Evolutionary conservation across 129 eudicot species (phyloP).

Genomic region (Flaveria sonorensis): DNA sequence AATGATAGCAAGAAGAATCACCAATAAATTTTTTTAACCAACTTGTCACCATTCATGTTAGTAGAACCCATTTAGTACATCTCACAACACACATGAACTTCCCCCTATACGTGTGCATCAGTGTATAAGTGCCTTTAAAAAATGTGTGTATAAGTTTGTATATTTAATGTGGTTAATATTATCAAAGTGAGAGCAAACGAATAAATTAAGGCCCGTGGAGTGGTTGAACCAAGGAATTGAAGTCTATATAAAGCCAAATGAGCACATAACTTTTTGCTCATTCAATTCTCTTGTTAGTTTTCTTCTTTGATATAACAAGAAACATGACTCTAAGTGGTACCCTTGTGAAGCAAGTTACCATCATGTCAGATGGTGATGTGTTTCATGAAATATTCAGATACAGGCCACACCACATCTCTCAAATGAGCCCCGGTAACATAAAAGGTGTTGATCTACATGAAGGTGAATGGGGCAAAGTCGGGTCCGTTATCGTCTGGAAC

Average conservation of each 20-base stretch:
- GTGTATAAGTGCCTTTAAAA: too few species aligned
- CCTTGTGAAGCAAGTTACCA: conserved; percentile 34
- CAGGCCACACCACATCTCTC: conserved; percentile 43
- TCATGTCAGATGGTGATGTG: conserved; percentile 42
- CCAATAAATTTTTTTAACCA: too few species aligned
- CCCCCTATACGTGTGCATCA: too few species aligned
- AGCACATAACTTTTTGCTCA: not conserved
- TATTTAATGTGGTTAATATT: not conserved
- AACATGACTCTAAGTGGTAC: conserved; percentile 12
- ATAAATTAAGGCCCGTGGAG: not conserved
- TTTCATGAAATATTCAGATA: conserved; percentile 42
- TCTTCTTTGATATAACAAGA: not conserved
- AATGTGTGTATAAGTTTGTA: too few species aligned
- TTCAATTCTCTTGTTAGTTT: not conserved
- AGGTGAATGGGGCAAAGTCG: conserved; percentile 51
- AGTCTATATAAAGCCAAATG: conserved; percentile 12
- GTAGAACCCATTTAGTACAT: too few species aligned
- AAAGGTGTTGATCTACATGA: conserved; percentile 43
- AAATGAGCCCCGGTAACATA: conserved; percentile 33
- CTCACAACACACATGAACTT: too few species aligned
- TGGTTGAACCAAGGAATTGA: not conserved
- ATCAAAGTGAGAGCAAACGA: not conserved
- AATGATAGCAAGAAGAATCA: too few species aligned
- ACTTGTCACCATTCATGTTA: too few species aligned
- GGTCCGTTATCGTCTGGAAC: conserved; percentile 20